Conservation (phyloP, 2,329 filamentous ascomycete species). For the Microdochium bolleyi region DNA sequence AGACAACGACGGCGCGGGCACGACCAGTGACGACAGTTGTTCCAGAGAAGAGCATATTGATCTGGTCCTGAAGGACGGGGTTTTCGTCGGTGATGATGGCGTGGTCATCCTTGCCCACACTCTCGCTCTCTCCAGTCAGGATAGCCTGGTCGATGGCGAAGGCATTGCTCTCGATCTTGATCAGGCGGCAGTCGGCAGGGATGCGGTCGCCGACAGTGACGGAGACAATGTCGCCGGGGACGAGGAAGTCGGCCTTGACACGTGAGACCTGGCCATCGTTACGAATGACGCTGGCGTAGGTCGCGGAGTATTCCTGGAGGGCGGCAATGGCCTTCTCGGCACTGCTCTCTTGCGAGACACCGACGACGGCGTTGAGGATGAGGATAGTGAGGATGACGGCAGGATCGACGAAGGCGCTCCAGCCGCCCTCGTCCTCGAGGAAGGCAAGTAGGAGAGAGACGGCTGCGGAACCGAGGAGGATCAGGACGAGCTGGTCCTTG, state of each 20-base stretch:
- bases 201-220: conserved; percentile 88
- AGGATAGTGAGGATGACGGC: conserved; percentile 94
- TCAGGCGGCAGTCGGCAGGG: conserved; percentile 84
- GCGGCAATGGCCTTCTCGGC: conserved; percentile 98
- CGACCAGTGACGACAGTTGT: conserved; percentile 94
- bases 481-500: conserved; percentile 96
- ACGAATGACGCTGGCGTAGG: conserved; percentile 89
- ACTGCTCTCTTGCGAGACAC: conserved; percentile 96
- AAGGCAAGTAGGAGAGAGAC: conserved; percentile 90
- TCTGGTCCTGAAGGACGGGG: conserved; percentile 94
- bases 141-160: conserved; percentile 97
- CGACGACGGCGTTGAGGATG: conserved; percentile 92
- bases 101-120: conserved; percentile 74
- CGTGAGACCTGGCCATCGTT: conserved; percentile 68
- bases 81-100: conserved; percentile 64
- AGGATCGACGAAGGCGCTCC: conserved; percentile 96
- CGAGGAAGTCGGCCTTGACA: conserved; percentile 92
- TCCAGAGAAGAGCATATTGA: conserved; percentile 97
- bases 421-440: conserved; percentile 87
- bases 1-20: conserved; percentile 81
- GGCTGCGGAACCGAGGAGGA: conserved; percentile 83
- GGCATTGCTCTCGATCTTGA: conserved; percentile 92
- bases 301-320: conserved; percentile 97
- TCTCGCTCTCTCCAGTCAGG: conserved; percentile 94
- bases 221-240: conserved; percentile 86